A percentile compares a stretch with the other conserved stretches of the same genome.
phyloP scores from a whole-genome alignment of 257 asterid genomes.

The Capsicum chinense region DNA sequence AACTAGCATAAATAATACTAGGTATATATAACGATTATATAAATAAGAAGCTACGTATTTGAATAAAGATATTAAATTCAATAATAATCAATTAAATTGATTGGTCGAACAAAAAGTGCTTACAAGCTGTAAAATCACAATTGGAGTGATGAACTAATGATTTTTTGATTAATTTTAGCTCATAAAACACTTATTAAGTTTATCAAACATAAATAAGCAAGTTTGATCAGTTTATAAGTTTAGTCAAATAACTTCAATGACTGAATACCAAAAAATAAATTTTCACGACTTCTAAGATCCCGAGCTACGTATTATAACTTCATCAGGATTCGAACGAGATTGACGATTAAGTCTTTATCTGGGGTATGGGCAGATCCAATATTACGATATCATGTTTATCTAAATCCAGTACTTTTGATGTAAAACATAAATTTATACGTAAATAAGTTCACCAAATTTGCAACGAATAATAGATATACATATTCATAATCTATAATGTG shows the following conservation, averaged over 20 bases:
- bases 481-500: neutral
- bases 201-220: neutral
- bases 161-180: neutral
- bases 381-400: neutral
- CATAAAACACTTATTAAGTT: neutral
- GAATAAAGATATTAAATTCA: too few species aligned
- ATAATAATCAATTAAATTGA: too few species aligned
- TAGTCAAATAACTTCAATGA: neutral
- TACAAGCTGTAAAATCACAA: too few species aligned
- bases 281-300: neutral
- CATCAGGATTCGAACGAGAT: neutral
- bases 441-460: neutral
- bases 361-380: neutral
- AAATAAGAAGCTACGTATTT: too few species aligned
- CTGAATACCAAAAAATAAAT: too few species aligned
- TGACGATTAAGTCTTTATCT: neutral
- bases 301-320: neutral
- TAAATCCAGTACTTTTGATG: accelerated
- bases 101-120: too few species aligned
- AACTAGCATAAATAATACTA: too few species aligned
- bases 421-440: neutral
- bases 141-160: neutral
- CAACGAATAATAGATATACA: neutral
- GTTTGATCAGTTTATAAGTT: neutral
- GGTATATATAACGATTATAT: too few species aligned